Evolutionary conservation across 257 asterid genomes (phyloP).

Genomic region (Petunia axillaris): DNA sequence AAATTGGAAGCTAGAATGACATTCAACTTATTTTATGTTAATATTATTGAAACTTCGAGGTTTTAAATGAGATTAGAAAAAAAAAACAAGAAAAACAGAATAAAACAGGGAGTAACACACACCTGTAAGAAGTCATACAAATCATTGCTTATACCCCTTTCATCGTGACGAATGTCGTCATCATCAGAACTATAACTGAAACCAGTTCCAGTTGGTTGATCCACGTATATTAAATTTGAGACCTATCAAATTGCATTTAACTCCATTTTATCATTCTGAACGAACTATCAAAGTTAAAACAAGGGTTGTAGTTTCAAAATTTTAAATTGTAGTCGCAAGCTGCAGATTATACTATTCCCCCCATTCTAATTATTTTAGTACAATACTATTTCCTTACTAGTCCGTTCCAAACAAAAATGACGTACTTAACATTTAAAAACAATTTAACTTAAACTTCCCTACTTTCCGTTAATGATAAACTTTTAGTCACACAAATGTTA

Average conservation of each 20-base stretch:
- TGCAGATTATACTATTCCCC: background rate
- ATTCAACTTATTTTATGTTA: background rate
- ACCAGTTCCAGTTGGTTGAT: constrained; percentile 67
- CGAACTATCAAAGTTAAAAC: background rate
- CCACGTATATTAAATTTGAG: constrained; percentile 57
- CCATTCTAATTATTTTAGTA: background rate
- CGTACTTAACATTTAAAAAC: too few relatives aligned
- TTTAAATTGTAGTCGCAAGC: background rate
- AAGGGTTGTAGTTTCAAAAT: background rate
- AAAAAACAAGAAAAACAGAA: background rate
- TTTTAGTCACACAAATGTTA: too few relatives aligned
- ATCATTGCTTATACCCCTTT: constrained; percentile 60
- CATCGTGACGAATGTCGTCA: constrained; percentile 51
- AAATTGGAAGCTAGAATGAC: too few relatives aligned
- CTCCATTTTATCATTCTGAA: background rate
- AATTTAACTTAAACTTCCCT: too few relatives aligned
- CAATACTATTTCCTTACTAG: background rate
- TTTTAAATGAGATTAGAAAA: background rate
- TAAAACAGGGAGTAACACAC: background rate
- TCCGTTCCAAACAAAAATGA: background rate
- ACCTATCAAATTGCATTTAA: constrained; percentile 31
- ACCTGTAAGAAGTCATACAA: constrained; percentile 63
- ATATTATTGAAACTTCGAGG: background rate
- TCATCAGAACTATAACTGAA: constrained; percentile 58
- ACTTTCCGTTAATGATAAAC: too few relatives aligned